These are phyloP conservation scores for Trametes sanguinea DNA, from an alignment of 768 basidiomycete genomes.

Conservation along the genomic window DNA sequence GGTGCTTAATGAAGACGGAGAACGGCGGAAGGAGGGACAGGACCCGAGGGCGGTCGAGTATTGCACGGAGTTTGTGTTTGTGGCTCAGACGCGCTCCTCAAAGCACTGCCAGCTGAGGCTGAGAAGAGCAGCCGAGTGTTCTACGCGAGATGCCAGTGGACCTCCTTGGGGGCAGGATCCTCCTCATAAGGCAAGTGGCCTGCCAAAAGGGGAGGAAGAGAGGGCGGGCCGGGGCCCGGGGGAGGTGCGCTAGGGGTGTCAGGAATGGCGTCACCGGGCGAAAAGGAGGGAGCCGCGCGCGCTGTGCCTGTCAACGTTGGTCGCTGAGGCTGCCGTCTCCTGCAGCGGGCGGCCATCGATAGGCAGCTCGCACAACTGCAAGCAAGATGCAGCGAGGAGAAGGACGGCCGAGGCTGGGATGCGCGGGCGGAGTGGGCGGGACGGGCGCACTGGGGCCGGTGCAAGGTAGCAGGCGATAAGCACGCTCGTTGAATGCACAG, in stretches of 20 bases:
- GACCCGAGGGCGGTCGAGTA: background rate
- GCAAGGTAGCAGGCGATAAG: background rate
- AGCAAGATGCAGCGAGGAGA: background rate
- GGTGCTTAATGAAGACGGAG: too few species aligned
- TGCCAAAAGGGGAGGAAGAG: slow-evolving; percentile 1
- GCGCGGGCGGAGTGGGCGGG: background rate
- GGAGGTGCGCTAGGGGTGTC: background rate
- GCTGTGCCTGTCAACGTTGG: slow-evolving; percentile 8
- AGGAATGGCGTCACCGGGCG: slow-evolving; percentile 17
- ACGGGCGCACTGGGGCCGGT: slow-evolving; percentile 1
- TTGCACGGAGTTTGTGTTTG: background rate
- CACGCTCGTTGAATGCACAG: background rate
- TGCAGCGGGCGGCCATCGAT: background rate
- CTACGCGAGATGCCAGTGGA: too few species aligned
- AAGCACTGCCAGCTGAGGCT: background rate
- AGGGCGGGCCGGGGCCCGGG: slow-evolving; percentile 5
- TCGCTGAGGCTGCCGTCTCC: background rate
- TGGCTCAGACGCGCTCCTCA: background rate
- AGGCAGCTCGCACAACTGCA: background rate
- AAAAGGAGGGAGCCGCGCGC: slow-evolving; percentile 3
- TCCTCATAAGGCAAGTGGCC: background rate
- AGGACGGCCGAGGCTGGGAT: background rate
- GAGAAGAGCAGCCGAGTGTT: background rate
- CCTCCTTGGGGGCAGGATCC: background rate
- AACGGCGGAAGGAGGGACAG: background rate